Conservation (phyloP, 257 asterid species). For the Solanum raphanifolium region DNA sequence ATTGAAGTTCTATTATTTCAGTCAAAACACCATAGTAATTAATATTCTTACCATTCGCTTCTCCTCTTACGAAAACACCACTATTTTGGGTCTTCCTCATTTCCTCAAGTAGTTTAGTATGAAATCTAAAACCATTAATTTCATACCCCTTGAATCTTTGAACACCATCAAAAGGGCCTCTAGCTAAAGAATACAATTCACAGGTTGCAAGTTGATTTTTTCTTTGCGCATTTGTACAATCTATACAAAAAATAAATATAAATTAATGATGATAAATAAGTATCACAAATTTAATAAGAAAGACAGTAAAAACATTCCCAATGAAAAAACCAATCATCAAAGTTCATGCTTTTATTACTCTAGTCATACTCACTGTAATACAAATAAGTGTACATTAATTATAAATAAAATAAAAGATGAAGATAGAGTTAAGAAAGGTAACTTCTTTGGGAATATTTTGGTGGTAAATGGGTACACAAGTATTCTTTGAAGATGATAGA, state of each 20-base stretch:
- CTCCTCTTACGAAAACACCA: no score
- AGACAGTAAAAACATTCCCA: not conserved
- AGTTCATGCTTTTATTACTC: not conserved
- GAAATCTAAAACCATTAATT: no score
- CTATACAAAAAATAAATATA: not conserved
- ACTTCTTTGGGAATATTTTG: conserved; percentile 22
- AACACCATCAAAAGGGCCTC: not conserved
- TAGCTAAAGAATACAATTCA: not conserved
- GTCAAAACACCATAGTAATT: no score
- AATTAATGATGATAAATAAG: not conserved
- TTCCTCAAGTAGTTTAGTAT: no score
- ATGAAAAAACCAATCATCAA: not conserved
- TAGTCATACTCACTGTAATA: not conserved
- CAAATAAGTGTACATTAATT: not conserved
- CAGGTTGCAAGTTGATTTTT: not conserved
- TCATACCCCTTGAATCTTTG: no score
- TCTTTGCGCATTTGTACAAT: not conserved
- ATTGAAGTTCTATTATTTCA: no score
- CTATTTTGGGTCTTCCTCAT: no score
- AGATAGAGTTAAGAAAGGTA: no score
- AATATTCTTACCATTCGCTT: no score
- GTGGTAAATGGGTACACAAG: conserved; percentile 60
- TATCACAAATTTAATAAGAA: not conserved
- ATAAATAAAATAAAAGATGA: no score
- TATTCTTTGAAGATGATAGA: no score